Percentiles rank a stretch among this genome's conserved stretches.
phyloP scores from a whole-genome alignment of 2,329 filamentous ascomycete species.

The Ceratocystiopsis minuta region DNA sequence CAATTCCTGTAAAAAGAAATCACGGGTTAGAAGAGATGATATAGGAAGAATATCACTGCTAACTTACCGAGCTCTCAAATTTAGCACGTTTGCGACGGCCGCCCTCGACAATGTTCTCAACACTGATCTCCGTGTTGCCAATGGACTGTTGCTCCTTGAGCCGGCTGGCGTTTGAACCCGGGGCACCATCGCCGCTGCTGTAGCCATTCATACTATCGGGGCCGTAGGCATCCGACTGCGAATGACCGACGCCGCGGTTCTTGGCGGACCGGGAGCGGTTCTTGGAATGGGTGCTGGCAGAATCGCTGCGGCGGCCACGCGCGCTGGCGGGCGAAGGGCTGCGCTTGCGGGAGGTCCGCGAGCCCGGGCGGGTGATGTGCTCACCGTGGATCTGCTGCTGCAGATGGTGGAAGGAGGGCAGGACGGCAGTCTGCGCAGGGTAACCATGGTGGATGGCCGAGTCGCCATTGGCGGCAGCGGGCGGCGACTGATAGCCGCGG shows the following conservation, averaged over 20 bases:
- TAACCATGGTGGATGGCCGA: too few species aligned
- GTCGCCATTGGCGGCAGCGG: slow-evolving; percentile 20
- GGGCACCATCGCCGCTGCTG: slow-evolving; percentile 72
- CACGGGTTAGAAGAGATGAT: slow-evolving; percentile 3
- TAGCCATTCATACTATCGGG: slow-evolving; percentile 55
- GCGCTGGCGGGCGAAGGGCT: slow-evolving; percentile 57
- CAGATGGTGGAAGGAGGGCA: slow-evolving; percentile 1
- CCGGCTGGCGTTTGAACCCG: slow-evolving; percentile 59
- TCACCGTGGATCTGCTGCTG: slow-evolving; percentile 29
- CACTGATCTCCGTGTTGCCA: slow-evolving; percentile 89
- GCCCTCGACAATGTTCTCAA: slow-evolving; percentile 96
- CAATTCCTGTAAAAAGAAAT: slow-evolving; percentile 48
- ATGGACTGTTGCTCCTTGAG: slow-evolving; percentile 55
- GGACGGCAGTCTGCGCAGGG: too few species aligned
- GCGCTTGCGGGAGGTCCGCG: slow-evolving; percentile 54
- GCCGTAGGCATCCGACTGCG: slow-evolving; percentile 25
- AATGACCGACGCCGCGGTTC: slow-evolving; percentile 39
- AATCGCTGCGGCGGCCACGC: slow-evolving; percentile 59
- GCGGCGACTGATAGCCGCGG: slow-evolving; percentile 6
- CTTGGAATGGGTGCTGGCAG: slow-evolving; percentile 44
- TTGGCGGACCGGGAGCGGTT: slow-evolving; percentile 51
- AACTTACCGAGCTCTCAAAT: slow-evolving; percentile 88
- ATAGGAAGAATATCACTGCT: background rate
- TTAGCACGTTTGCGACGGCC: slow-evolving; percentile 89
- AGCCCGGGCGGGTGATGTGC: slow-evolving; percentile 48